phyloP scores from a whole-genome alignment of 2,329 filamentous ascomycete genomes.

The Fusarium mexicanum region DNA sequence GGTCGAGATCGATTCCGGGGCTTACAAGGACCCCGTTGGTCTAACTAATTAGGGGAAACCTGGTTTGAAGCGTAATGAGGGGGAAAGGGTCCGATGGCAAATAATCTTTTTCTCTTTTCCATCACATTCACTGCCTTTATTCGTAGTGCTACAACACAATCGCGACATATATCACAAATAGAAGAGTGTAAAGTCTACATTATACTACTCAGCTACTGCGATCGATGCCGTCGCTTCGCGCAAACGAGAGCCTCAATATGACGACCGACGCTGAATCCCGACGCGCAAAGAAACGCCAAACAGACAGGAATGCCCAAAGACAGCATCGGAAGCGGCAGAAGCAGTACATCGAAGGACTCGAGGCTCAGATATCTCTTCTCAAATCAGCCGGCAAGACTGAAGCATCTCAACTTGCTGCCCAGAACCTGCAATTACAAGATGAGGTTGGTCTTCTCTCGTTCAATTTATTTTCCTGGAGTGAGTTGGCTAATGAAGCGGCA shows the following conservation, averaged over 20 bases:
- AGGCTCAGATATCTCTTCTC: conserved; percentile 3
- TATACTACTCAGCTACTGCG: rapidly evolving
- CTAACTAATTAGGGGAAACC: not conserved
- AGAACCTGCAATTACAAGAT: conserved; percentile 1
- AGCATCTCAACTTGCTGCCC: not conserved
- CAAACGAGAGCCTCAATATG: not conserved
- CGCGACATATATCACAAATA: rapidly evolving
- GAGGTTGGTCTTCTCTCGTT: not conserved
- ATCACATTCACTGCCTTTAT: not conserved
- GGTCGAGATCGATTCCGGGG: not conserved
- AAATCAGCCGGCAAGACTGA: not conserved
- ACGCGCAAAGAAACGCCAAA: conserved; percentile 9
- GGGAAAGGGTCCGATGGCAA: not conserved
- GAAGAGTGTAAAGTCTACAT: rapidly evolving
- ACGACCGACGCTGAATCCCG: not conserved
- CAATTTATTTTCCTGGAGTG: too few relatives aligned
- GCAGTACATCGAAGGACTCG: conserved; percentile 6
- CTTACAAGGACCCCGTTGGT: not conserved
- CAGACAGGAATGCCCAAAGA: conserved; percentile 6
- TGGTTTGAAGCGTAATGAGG: not conserved
- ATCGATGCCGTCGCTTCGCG: not conserved
- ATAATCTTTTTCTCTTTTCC: not conserved
- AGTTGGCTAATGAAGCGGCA: not conserved
- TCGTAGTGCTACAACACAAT: rapidly evolving
- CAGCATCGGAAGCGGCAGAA: conserved; percentile 15